Base-by-base conservation (phyloP, 2,329 filamentous ascomycete species). In the Claviceps sp. region DNA sequence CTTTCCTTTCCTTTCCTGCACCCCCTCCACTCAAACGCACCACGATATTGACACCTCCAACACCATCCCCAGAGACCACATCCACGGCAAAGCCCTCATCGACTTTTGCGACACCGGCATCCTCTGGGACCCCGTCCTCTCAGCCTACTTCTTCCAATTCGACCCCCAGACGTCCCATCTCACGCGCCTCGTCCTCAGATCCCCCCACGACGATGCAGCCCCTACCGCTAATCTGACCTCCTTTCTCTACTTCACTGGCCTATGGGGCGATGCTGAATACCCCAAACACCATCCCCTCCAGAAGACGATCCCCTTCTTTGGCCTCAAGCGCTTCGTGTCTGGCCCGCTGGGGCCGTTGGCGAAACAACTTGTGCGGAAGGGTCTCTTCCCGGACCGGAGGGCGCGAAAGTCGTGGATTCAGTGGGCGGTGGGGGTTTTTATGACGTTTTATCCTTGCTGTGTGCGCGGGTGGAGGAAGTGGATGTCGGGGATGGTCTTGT, bases 81-180 rank as follows among this genome's bases (percentile, higher is more conserved):
- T 64, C 4, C 64, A 66, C 49, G 60, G 65, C 46, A 51, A 52
- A 8, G 62, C 54, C 1, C 46, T 66, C 41, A 30, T 62, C 14
- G 64, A 66, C 47, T 61, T 60, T 38, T 66, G 64, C 54, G 57
- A 65, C 24, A 50, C 57, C 22, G 64, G 64, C 10, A 51, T 53
- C 38, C 54, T 55, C 10, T 66, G 63, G 64, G 62, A 65, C 39
- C 63, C 64, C 1, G 50, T 64, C 8, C 54, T 57, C 22, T 64
- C 62, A 1, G 63, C 63, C 34, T 62, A 64, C 54, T 62, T 65
- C 47, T 64, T 64, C 43, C 56, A 52, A 42, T 58, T 62, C 53
- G 49, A 64, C 26, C 50, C 62, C 17, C 10, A 52, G 7, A 57
- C 51, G 13, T 58, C 54, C 34, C 48, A 38, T 0, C 30, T 65